Evolutionary conservation across 306 rosid species (phyloP).

Genomic region (Quercus suber): DNA sequence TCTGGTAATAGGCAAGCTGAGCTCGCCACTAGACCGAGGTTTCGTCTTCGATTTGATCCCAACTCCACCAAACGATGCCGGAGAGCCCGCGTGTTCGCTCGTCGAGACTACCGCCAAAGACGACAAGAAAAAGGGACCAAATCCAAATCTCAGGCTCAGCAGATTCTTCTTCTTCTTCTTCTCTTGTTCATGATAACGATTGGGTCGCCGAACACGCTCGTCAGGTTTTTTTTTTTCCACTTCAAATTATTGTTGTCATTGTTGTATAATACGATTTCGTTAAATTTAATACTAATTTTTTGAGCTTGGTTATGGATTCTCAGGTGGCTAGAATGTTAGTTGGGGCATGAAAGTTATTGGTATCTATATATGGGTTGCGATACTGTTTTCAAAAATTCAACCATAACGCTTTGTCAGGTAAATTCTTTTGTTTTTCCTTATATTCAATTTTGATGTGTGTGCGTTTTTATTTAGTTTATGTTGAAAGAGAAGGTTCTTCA

Average conservation of each 20-base stretch:
- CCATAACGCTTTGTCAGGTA: constrained; percentile 69
- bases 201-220: constrained; percentile 97
- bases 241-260: no score
- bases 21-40: constrained; percentile 64
- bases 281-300: not conserved
- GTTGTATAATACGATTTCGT: not conserved
- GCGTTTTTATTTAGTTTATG: no score
- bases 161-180: constrained; percentile 51
- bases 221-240: constrained; percentile 32
- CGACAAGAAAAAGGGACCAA: constrained; percentile 60
- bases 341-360: constrained; percentile 89
- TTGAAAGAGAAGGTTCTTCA: no score
- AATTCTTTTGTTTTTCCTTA: not conserved
- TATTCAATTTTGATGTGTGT: not conserved
- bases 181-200: constrained; percentile 64
- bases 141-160: constrained; percentile 52
- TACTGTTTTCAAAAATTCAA: constrained; percentile 73
- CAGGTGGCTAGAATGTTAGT: constrained; percentile 79
- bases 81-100: constrained; percentile 54
- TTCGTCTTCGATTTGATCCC: constrained; percentile 76
- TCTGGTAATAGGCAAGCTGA: constrained; percentile 69
- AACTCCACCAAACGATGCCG: constrained; percentile 74
- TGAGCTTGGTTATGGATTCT: not conserved
- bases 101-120: constrained; percentile 41
- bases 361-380: constrained; percentile 71